phyloP scores from a whole-genome alignment of 148 eudicot genomes.

The Fagopyrum homotropicum region DNA sequence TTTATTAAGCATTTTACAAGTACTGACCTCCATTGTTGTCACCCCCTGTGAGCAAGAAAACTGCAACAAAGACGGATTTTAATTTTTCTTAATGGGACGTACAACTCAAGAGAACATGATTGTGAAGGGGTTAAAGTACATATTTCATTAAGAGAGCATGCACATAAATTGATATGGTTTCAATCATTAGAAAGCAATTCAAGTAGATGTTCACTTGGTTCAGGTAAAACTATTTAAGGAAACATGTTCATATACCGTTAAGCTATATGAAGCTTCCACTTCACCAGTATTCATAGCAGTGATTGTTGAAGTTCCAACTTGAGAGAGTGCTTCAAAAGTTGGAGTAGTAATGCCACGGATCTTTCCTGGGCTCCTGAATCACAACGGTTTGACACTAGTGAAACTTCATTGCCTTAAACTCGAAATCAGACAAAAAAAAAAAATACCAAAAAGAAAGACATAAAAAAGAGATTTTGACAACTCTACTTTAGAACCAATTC shows the following conservation, averaged over 20 bases:
- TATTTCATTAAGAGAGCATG: neutral
- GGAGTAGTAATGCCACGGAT: constrained; percentile 65
- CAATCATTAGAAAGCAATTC: neutral
- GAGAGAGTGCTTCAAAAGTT: constrained; percentile 90
- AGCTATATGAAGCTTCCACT: constrained; percentile 94
- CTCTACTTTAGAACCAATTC: neutral
- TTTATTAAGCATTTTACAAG: neutral
- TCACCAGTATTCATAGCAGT: constrained; percentile 70
- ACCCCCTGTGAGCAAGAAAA: constrained; percentile 86
- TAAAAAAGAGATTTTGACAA: neutral
- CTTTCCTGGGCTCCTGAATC: constrained; percentile 82
- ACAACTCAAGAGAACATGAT: neutral
- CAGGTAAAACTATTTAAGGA: neutral
- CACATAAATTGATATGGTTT: neutral
- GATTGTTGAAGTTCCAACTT: constrained; percentile 72
- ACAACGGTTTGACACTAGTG: neutral
- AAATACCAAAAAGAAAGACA: neutral
- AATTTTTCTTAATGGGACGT: neutral
- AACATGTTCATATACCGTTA: constrained; percentile 42
- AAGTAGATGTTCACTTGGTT: neutral
- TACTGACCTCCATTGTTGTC: constrained; percentile 77
- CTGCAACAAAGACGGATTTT: constrained; percentile 34
- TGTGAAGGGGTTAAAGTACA: neutral
- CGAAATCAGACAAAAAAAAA: neutral
- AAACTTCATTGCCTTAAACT: neutral